Percentiles rank a stretch among this genome's conserved stretches.
Conservation (phyloP, 805 yeast species). For the Ogataea sp. region DNA sequence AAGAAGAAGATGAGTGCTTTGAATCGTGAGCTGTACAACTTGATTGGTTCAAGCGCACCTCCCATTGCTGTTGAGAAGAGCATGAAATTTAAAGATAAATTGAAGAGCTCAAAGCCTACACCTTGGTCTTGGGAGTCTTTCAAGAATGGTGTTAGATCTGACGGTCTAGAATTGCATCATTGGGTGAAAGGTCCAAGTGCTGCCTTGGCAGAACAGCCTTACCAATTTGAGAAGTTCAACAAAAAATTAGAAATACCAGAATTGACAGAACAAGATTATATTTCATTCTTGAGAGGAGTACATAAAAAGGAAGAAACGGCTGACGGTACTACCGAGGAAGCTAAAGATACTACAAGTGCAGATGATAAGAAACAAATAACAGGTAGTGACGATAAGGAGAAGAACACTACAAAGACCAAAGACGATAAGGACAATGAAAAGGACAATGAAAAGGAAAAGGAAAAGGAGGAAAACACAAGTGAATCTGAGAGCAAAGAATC, state of each 20-base stretch:
- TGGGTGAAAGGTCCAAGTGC: conserved; percentile 72
- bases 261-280: conserved; percentile 50
- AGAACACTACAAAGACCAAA: neutral
- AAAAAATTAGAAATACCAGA: conserved; percentile 61
- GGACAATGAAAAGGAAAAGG: neutral
- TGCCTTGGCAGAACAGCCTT: conserved; percentile 35
- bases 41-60: conserved; percentile 89
- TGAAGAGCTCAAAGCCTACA: conserved; percentile 55
- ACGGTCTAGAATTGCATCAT: conserved; percentile 53
- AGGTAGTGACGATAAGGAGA: too few relatives aligned
- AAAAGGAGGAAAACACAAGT: neutral
- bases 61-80: conserved; percentile 54
- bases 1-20: conserved; percentile 48
- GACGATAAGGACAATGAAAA: neutral
- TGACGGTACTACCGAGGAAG: conserved; percentile 2
- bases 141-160: conserved; percentile 42
- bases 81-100: conserved; percentile 52
- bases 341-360: neutral
- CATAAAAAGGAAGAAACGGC: conserved; percentile 24
- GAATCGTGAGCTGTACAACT: conserved; percentile 81
- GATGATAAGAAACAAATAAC: neutral
- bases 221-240: conserved; percentile 70
- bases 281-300: conserved; percentile 24
- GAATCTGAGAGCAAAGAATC: neutral
- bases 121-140: conserved; percentile 78